phyloP scores from a whole-genome alignment of 2,329 filamentous ascomycete genomes.

The Xylariaceae sp. region DNA sequence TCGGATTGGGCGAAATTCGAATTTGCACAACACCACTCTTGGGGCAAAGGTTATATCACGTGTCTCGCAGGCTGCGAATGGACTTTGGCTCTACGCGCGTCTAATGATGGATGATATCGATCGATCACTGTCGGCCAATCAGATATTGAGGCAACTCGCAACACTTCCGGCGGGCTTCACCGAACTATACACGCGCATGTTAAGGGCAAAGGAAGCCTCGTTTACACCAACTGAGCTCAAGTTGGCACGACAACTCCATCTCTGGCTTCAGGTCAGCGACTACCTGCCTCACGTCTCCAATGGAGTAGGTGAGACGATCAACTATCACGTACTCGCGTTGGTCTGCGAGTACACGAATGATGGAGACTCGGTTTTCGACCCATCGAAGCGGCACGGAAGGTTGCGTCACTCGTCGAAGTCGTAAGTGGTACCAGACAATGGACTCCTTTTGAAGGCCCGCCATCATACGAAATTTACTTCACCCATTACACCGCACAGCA shows the following conservation, averaged over 20 bases:
- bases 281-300: conserved; percentile 12
- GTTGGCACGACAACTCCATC: conserved; percentile 16
- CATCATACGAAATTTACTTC: conserved; percentile 17
- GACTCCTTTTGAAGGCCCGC: neutral
- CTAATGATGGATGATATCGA: conserved; percentile 20
- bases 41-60: neutral
- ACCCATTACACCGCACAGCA: conserved; percentile 16
- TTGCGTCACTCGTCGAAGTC: neutral
- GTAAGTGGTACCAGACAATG: neutral
- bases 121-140: conserved; percentile 9
- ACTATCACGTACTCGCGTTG: conserved; percentile 9
- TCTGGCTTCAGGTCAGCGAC: conserved; percentile 15
- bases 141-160: conserved; percentile 11
- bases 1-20: neutral
- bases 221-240: conserved; percentile 14
- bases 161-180: conserved; percentile 14
- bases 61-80: conserved; percentile 6
- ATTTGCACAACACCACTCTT: neutral
- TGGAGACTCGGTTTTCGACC: conserved; percentile 13
- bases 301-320: conserved; percentile 3
- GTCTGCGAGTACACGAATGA: conserved; percentile 18
- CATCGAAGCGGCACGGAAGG: conserved; percentile 1
- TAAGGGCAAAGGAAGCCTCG: conserved; percentile 8
- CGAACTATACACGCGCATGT: conserved; percentile 16
- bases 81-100: conserved; percentile 17